Base-by-base conservation (phyloP, 1,284 basidiomycete genomes). In the Ceratobasidium sp. region DNA sequence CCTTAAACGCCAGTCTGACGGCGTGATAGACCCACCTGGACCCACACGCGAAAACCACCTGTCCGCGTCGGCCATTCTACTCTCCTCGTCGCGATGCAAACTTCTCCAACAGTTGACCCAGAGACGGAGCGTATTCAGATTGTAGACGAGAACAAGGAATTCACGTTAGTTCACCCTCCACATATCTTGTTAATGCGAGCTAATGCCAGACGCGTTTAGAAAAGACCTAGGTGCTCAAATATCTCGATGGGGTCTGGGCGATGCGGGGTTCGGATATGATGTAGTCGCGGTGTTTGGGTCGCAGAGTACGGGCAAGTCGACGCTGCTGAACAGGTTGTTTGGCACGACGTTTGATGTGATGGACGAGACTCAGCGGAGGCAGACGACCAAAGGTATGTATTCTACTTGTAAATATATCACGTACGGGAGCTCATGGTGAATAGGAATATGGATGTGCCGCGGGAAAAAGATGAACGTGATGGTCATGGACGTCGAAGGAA, bases 401-500 rank as follows among this genome's bases (percentile, higher is more conserved):
- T 19, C 41, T 48, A 22, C 19, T 50, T 9, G 53, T n/a, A 27
- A 9, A 41, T 45, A 50, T 54, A 14, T 45, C 19, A 17, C 36
- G 22, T 31, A 19, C 2, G 45, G 29, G 51, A 33, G 62, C 41
- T 53, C 4, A 33, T 60, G 2, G 9, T 8, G 15, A 17, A 19
- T 48, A 96, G 95, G 98, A 79, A 99, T 99, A 77, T 99, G 97
- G 97, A 98, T 99, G 95, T 99, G 96, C 83, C 90, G 93, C 78
- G 97, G 92, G 14, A 88, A 91, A 78, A 91, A 89, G 74, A 93
- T 94, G 87, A 91, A 93, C 76, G 90, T 98, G 54, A 91, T 99
- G 85, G 97, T 99, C 54, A 98, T 99, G 98, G 98, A 99, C 81
- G 98, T 99, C 2, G 98, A 99, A 83, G 98, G 98, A 29, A 99